These are phyloP conservation scores for Talaromyces thailandensis DNA, from an alignment of 495 filamentous ascomycete species.

Conservation along the genomic window DNA sequence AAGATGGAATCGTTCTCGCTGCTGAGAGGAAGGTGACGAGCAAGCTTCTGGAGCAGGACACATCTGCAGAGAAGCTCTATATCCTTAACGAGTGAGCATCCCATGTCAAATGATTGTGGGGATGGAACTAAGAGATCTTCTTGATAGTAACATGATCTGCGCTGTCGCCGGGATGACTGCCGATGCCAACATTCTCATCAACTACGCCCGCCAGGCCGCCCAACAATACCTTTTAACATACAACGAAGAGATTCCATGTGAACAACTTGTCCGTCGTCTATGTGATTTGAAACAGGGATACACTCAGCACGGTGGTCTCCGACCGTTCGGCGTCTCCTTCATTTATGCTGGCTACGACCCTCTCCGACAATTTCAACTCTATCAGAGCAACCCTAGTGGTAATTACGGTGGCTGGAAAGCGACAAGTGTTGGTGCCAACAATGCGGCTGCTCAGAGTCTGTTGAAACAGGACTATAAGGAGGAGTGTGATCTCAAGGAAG, in stretches of 20 bases:
- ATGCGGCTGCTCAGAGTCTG: slow-evolving; percentile 92
- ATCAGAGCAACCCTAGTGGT: slow-evolving; percentile 98
- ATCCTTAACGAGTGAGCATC: slow-evolving; percentile 80
- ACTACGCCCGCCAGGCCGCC: slow-evolving; percentile 93
- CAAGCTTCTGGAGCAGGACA: slow-evolving; percentile 98
- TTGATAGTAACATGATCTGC: slow-evolving; percentile 94
- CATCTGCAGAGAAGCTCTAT: slow-evolving; percentile 98
- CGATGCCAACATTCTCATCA: slow-evolving; percentile 99
- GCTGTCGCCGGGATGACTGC: slow-evolving; percentile 98
- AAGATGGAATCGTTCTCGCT: slow-evolving; percentile 96
- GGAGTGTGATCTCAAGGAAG: slow-evolving; percentile 90
- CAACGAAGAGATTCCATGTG: slow-evolving; percentile 99
- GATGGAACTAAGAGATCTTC: neutral
- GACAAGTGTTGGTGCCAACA: slow-evolving; percentile 95
- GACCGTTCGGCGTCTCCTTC: slow-evolving; percentile 97
- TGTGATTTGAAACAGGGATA: slow-evolving; percentile 99
- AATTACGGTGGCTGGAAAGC: slow-evolving; percentile 99
- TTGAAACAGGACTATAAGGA: slow-evolving; percentile 99
- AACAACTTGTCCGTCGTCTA: slow-evolving; percentile 91
- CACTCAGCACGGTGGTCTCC: slow-evolving; percentile 95
- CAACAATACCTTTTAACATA: slow-evolving; percentile 97
- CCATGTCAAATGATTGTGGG: neutral
- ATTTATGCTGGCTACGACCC: slow-evolving; percentile 98
- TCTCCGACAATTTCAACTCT: slow-evolving; percentile 93
- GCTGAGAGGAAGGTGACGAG: slow-evolving; percentile 99